These are phyloP conservation scores for Suhomyces emberorum DNA, from an alignment of 805 yeast species.

Conservation along the genomic window DNA sequence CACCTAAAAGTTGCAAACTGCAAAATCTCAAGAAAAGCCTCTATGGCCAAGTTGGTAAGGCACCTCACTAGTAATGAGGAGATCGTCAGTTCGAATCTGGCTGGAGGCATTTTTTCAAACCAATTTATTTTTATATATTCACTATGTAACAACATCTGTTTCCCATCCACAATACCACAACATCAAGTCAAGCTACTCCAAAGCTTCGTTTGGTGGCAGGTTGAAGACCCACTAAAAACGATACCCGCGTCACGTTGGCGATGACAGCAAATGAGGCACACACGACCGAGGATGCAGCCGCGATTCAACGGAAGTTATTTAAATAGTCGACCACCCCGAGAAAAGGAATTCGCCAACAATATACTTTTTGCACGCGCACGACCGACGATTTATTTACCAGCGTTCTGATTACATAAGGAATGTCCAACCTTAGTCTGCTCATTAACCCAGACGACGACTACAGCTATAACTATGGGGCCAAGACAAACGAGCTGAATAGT, in stretches of 20 bases:
- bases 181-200: no score
- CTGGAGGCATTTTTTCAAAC: conserved; percentile 13
- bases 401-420: conserved; percentile 4
- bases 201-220: no score
- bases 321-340: conserved; percentile 5
- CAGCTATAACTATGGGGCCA: conserved; percentile 10
- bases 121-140: no score
- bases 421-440: conserved; percentile 26
- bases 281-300: not conserved
- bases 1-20: no score
- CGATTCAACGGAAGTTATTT: conserved; percentile 3
- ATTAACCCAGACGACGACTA: conserved; percentile 24
- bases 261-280: not conserved
- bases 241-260: no score
- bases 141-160: no score
- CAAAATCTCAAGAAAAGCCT: conserved; percentile 7
- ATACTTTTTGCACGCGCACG: conserved; percentile 4
- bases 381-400: not conserved
- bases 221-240: no score
- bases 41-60: conserved; percentile 17
- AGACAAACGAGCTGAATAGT: not conserved
- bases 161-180: no score
- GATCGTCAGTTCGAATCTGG: conserved; percentile 19
- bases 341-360: conserved; percentile 4
- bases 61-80: conserved; percentile 18